Percentiles rank a stretch among this genome's conserved stretches.
Evolutionary conservation across 805 yeast species (phyloP).

Genomic region (Saccharomycopsis sp.): DNA sequence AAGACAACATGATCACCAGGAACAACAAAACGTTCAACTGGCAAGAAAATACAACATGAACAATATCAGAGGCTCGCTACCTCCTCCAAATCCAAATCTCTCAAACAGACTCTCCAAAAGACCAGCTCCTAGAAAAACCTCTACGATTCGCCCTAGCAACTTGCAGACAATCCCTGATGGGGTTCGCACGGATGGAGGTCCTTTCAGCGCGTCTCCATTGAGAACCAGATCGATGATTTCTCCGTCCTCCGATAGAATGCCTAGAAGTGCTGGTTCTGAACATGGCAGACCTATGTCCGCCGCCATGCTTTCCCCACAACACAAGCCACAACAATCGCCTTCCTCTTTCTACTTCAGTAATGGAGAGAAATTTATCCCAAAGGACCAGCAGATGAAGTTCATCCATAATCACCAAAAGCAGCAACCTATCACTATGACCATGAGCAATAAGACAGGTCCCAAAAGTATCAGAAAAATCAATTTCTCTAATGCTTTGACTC

Average conservation of each 20-base stretch:
- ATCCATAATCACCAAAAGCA: not conserved
- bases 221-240: not conserved
- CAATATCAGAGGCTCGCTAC: not conserved
- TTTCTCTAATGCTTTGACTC: not conserved
- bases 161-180: not conserved
- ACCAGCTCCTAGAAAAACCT: not conserved
- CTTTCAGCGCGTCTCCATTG: not conserved
- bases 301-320: not conserved
- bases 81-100: not conserved
- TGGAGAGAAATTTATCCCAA: slow-evolving; percentile 6
- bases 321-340: not conserved
- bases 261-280: not conserved
- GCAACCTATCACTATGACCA: not conserved
- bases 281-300: not conserved
- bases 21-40: not conserved
- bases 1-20: not conserved
- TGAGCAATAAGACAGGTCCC: not conserved
- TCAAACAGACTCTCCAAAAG: not conserved
- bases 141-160: not conserved
- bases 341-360: not conserved
- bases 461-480: not conserved
- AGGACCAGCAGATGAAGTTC: not conserved
- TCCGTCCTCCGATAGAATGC: not conserved
- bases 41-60: not conserved
- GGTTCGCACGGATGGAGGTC: not conserved